Conservation (phyloP, 306 rosid genomes). For the Lotus japonicus region DNA sequence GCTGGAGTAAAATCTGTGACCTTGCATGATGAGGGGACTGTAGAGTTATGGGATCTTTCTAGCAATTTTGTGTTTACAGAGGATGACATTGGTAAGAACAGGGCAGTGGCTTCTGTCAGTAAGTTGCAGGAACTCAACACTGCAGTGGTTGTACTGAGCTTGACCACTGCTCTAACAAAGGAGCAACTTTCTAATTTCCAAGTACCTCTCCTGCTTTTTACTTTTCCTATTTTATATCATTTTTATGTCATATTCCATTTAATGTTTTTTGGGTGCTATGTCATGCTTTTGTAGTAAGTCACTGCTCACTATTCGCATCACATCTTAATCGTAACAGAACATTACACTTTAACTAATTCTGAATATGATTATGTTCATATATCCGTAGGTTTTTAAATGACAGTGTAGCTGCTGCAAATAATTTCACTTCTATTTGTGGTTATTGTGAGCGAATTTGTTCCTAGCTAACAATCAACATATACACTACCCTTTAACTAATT, state of each 20-base stretch:
- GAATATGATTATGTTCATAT: background rate
- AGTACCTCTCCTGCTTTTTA: constrained; percentile 26
- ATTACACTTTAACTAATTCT: background rate
- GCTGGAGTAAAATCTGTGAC: constrained; percentile 95
- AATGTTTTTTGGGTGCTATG: background rate
- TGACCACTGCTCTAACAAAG: constrained; percentile 47
- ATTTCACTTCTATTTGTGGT: background rate
- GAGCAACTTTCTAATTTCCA: constrained; percentile 77
- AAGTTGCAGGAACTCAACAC: constrained; percentile 92
- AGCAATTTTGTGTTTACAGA: constrained; percentile 69
- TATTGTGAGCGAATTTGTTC: background rate
- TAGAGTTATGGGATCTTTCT: constrained; percentile 83
- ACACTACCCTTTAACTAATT: background rate
- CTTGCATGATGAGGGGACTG: constrained; percentile 80
- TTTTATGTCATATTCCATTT: too few species aligned
- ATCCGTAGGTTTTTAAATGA: background rate
- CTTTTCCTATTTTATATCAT: background rate
- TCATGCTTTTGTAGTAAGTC: background rate
- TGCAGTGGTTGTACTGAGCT: constrained; percentile 59
- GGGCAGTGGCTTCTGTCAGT: constrained; percentile 69
- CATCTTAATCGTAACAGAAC: background rate
- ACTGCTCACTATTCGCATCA: too few species aligned
- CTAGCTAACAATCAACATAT: background rate
- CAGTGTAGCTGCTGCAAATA: background rate
- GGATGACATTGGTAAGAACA: constrained; percentile 77